phyloP scores from a whole-genome alignment of 148 eudicot genomes.

The Rhododendron ferrugineum region DNA sequence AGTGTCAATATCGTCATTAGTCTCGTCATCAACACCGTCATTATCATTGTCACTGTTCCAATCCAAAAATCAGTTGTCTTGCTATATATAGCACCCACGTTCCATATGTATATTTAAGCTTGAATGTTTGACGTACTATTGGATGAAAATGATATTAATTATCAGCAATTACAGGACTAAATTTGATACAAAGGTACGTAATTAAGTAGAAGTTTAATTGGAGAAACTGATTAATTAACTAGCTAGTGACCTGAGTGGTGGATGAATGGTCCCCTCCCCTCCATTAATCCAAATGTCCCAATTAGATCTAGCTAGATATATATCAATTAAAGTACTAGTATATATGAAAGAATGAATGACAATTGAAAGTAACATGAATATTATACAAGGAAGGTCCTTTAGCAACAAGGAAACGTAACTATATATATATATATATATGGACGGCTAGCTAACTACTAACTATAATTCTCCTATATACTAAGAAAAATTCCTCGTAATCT shows the following conservation, averaged over 20 bases:
- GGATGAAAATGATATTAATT: not conserved
- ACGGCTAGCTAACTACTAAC: not conserved
- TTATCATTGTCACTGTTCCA: not conserved
- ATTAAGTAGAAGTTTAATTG: not conserved
- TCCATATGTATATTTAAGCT: not conserved
- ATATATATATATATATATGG: not conserved
- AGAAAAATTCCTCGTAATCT: not conserved
- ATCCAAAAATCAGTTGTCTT: not conserved
- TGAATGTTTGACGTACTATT: not conserved
- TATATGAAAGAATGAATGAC: not conserved
- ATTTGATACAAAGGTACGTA: not conserved
- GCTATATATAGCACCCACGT: not conserved
- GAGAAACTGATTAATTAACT: not conserved
- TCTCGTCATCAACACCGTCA: not conserved
- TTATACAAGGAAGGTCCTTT: not conserved
- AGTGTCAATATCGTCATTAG: not conserved
- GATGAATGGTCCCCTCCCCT: constrained; percentile 21
- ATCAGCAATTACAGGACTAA: not conserved
- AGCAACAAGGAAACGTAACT: not conserved
- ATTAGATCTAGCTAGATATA: no score
- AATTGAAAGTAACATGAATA: not conserved
- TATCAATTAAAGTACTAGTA: no score
- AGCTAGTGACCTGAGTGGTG: constrained; percentile 9
- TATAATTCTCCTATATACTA: not conserved
- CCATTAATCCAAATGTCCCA: not conserved